These are phyloP conservation scores for Fusarium dlaminii DNA, from an alignment of 2,329 filamentous ascomycete species.

Conservation along the genomic window DNA sequence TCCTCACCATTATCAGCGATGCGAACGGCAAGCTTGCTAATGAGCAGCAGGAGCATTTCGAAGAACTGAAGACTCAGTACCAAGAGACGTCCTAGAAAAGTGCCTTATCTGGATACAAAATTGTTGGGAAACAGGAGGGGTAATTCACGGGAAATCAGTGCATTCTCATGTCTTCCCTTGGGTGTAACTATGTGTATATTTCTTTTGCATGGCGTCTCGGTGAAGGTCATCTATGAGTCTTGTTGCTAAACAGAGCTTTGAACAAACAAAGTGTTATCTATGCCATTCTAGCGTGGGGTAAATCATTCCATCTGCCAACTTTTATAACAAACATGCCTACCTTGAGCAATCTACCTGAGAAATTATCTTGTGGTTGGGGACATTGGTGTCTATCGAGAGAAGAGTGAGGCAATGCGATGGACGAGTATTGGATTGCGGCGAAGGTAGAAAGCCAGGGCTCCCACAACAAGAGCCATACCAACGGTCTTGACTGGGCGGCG, in stretches of 20 bases:
- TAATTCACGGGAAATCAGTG: conserved; percentile 1
- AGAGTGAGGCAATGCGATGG: conserved; percentile 41
- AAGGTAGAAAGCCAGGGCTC: conserved; percentile 73
- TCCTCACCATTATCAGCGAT: conserved; percentile 91
- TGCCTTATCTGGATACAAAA: neutral
- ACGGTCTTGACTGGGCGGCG: conserved; percentile 70
- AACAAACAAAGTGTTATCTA: conserved; percentile 11
- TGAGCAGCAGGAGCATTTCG: conserved; percentile 81
- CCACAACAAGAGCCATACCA: conserved; percentile 73
- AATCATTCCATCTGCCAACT: neutral
- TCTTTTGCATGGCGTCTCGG: conserved; percentile 40
- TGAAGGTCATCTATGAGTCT: conserved; percentile 25
- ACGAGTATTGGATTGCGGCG: conserved; percentile 56
- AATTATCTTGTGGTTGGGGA: neutral
- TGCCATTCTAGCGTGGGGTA: neutral
- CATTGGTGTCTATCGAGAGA: conserved; percentile 32
- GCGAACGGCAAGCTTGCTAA: conserved; percentile 75
- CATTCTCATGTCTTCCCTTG: conserved; percentile 11
- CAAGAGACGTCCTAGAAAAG: conserved; percentile 52
- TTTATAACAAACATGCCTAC: conserved; percentile 3
- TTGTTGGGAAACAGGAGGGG: neutral
- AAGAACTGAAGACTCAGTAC: conserved; percentile 68
- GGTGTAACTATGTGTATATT: conserved; percentile 28
- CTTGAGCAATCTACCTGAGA: neutral
- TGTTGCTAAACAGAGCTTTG: conserved; percentile 21